Evolutionary conservation across 345 rosid species (phyloP), one percentile per base, ranked within the genome.

Genomic region (Eucalyptus melliodora): DNA sequence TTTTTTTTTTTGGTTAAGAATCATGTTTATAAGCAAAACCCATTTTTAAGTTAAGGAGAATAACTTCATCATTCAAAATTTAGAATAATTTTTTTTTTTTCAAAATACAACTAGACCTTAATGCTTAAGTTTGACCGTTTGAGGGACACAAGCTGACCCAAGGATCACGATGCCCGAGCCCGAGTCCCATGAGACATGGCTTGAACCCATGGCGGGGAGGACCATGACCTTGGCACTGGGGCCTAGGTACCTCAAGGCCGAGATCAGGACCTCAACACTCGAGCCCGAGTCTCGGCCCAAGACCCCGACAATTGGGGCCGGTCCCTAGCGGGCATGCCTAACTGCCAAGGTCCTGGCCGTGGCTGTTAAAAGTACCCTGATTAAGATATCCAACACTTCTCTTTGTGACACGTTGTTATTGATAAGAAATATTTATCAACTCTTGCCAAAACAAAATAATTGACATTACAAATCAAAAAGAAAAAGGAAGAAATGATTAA

Each of bases 111-210:
- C 6, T n/a, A 1, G 6, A n/a, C 77, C 40, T 1, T 67, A 67
- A n/a, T n/a, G 21, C 72, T n/a, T 67, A n/a, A 40, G 11, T n/a
- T 8, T n/a, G n/a, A n/a, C n/a, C n/a, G n/a, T n/a, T n/a, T 16
- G 19, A n/a, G 19, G 21, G 40, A n/a, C 37, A 1, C 31, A 65
- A 3, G 21, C 21, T 8, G 0, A 65, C 23, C 11, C 23, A 67
- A 31, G 23, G 16, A 27, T 27, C 31, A 60, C n/a, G 4, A 60
- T 60, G 67, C 67, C 2, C 15, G 1, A 6, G 31, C 67, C 4
- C 3, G 0, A 65, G 77, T n/a, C 77, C 77, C 9, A 9, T 7
- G 21, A 0, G 77, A n/a, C 21, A n/a, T 1, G 14, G 19, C 37
- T 30, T 65, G 77, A 65, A 65, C 37, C 37, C 37, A 53, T 65